A percentile compares a stretch with the other conserved stretches of the same genome.
Conservation (phyloP, 305 asterid genomes). For the Ilex paraguariensis region DNA sequence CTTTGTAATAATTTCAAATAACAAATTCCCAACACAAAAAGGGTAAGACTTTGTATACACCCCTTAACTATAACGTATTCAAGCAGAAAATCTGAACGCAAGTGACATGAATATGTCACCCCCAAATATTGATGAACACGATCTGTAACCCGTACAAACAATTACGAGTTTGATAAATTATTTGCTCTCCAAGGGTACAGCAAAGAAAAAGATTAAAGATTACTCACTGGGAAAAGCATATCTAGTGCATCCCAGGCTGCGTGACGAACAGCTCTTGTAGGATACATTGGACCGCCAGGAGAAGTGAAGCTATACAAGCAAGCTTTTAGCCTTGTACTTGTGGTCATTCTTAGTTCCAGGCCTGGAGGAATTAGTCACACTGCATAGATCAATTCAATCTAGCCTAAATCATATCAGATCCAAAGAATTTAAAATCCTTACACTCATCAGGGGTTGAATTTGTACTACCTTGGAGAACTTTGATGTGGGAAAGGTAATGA, state of each 20-base stretch:
- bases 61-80: too few species aligned
- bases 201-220: neutral
- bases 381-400: slow-evolving; percentile 6
- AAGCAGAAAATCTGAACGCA: too few species aligned
- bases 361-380: slow-evolving; percentile 35
- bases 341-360: slow-evolving; percentile 78
- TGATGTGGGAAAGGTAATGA: slow-evolving; percentile 81
- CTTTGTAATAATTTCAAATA: too few species aligned
- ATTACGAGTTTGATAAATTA: too few species aligned
- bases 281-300: slow-evolving; percentile 97
- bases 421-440: neutral
- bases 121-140: too few species aligned
- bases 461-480: slow-evolving; percentile 60
- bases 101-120: too few species aligned
- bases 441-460: slow-evolving; percentile 4
- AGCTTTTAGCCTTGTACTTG: slow-evolving; percentile 84
- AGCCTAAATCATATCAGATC: slow-evolving; percentile 5
- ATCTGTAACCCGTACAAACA: too few species aligned
- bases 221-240: slow-evolving; percentile 86
- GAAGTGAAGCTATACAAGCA: slow-evolving; percentile 96
- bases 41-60: too few species aligned
- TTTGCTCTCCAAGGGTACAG: too few species aligned
- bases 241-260: slow-evolving; percentile 95
- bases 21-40: too few species aligned
- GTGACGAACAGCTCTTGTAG: slow-evolving; percentile 96